phyloP scores from a whole-genome alignment of 352 stramenopile genomes.

The Globisporangium recalcitrans region DNA sequence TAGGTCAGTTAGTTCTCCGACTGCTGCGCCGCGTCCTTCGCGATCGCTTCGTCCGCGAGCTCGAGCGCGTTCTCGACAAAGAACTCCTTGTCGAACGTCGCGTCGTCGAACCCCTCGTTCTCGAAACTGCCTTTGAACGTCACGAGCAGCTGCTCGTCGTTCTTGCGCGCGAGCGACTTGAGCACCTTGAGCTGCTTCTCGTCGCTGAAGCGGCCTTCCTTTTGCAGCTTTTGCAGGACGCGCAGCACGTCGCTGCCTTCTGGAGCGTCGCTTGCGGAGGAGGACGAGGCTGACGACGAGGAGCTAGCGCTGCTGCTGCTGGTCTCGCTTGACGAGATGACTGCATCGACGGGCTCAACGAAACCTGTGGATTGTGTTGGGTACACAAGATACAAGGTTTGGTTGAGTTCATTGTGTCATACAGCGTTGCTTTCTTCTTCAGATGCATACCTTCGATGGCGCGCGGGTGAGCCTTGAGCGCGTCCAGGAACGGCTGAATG shows the following conservation, averaged over 20 bases:
- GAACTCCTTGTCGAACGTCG: conserved; percentile 71
- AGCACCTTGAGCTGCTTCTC: conserved; percentile 70
- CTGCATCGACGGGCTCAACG: conserved; percentile 18
- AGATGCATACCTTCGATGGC: conserved; percentile 53
- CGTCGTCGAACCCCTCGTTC: conserved; percentile 39
- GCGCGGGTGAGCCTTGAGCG: conserved; percentile 45
- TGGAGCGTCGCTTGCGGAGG: conserved; percentile 10
- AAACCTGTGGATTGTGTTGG: conserved; percentile 23
- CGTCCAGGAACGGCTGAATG: conserved; percentile 55
- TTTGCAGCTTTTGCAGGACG: conserved; percentile 71
- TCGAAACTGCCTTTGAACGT: conserved; percentile 79
- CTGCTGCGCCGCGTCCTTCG: conserved; percentile 17
- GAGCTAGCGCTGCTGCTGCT: conserved; percentile 1
- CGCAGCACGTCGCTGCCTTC: conserved; percentile 67
- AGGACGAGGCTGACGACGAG: conserved; percentile 11
- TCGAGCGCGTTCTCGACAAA: conserved; percentile 83
- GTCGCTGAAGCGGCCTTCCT: conserved; percentile 66
- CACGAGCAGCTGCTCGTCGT: conserved; percentile 67
- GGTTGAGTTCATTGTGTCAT: neutral
- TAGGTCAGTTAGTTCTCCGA: conserved; percentile 10
- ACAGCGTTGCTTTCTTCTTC: neutral
- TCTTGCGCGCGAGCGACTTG: conserved; percentile 83
- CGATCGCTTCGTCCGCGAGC: conserved; percentile 59
- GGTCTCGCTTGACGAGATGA: conserved; percentile 8
- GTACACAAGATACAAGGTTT: neutral